A percentile compares a stretch with the other conserved stretches of the same genome.
These are phyloP conservation scores for Xylariaceae sp. DNA, from an alignment of 2,329 filamentous ascomycete species.

Conservation along the genomic window DNA sequence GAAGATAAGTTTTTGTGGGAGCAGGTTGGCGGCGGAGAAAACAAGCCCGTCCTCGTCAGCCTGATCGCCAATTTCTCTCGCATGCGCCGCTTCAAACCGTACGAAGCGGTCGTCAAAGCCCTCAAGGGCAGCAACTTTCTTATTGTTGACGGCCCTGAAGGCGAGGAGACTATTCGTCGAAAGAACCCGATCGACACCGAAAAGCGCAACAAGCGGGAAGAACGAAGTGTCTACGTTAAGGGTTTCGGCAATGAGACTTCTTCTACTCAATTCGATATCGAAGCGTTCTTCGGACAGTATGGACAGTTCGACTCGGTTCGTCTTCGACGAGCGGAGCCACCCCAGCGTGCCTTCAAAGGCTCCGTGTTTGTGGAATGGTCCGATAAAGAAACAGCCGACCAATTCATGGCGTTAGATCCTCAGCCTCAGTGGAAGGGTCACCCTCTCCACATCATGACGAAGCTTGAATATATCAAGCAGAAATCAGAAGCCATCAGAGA, in stretches of 20 bases:
- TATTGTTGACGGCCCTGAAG: slow-evolving; percentile 67
- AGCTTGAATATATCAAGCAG: slow-evolving; percentile 78
- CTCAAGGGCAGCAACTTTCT: slow-evolving; percentile 72
- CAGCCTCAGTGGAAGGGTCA: slow-evolving; percentile 79
- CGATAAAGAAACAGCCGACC: slow-evolving; percentile 68
- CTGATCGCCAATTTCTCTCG: slow-evolving; percentile 84
- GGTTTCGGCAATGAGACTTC: slow-evolving; percentile 83
- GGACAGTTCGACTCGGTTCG: slow-evolving; percentile 78
- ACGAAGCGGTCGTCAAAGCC: slow-evolving; percentile 74
- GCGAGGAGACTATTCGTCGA: slow-evolving; percentile 67
- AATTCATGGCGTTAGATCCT: slow-evolving; percentile 73
- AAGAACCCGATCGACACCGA: slow-evolving; percentile 62
- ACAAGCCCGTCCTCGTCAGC: slow-evolving; percentile 74
- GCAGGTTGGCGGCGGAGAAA: slow-evolving; percentile 69
- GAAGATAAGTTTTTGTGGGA: slow-evolving; percentile 83
- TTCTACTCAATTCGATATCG: slow-evolving; percentile 86
- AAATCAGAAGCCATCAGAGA: slow-evolving; percentile 67
- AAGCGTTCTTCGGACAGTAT: slow-evolving; percentile 80
- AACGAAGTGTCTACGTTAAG: slow-evolving; percentile 82
- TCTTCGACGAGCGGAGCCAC: slow-evolving; percentile 63
- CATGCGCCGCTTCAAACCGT: slow-evolving; percentile 91
- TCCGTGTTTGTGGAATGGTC: slow-evolving; percentile 94
- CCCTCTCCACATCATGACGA: slow-evolving; percentile 76
- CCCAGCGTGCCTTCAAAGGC: slow-evolving; percentile 77
- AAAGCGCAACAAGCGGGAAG: slow-evolving; percentile 60